Evolutionary conservation across 768 basidiomycete species (phyloP).

Genomic region (Xerocomellus chrysenteron): DNA sequence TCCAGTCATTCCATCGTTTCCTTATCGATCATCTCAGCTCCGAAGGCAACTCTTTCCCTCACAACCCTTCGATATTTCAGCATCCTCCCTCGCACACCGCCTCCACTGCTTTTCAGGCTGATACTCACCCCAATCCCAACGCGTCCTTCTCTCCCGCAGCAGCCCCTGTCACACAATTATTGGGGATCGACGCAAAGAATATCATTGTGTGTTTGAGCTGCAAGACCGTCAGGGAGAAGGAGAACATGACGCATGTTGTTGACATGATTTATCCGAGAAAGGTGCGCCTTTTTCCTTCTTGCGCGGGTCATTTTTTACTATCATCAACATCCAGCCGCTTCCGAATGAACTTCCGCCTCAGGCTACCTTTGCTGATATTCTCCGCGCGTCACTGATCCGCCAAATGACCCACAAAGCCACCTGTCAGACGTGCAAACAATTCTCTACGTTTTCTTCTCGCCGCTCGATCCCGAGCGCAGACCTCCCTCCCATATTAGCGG

Average conservation of each 20-base stretch:
- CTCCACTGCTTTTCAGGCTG: slow-evolving; percentile 16
- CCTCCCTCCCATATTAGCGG: too few species aligned
- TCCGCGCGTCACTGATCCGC: too few species aligned
- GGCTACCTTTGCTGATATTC: too few species aligned
- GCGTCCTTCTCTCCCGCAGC: slow-evolving; percentile 37
- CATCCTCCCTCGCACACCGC: slow-evolving; percentile 12
- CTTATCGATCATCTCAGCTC: slow-evolving; percentile 45
- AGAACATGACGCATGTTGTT: slow-evolving; percentile 72
- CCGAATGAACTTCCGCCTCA: slow-evolving; percentile 37
- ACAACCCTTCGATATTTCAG: slow-evolving; percentile 53
- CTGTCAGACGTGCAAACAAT: slow-evolving; percentile 80
- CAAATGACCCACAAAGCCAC: slow-evolving; percentile 71
- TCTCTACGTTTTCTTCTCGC: slow-evolving; percentile 21
- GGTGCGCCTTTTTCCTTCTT: slow-evolving; percentile 40
- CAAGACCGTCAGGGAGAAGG: slow-evolving; percentile 36
- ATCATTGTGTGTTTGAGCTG: slow-evolving; percentile 76
- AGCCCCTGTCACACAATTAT: slow-evolving; percentile 75
- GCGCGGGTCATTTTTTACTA: neutral
- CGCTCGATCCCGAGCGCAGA: slow-evolving; percentile 39
- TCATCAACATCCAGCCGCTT: slow-evolving; percentile 25
- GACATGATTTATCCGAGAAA: slow-evolving; percentile 87
- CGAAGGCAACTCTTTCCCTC: slow-evolving; percentile 62
- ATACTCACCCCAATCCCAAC: slow-evolving; percentile 11
- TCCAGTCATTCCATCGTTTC: slow-evolving; percentile 94
- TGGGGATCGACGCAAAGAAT: slow-evolving; percentile 79